Evolutionary conservation across 345 rosid species (phyloP).

Genomic region (Laguncularia racemosa): DNA sequence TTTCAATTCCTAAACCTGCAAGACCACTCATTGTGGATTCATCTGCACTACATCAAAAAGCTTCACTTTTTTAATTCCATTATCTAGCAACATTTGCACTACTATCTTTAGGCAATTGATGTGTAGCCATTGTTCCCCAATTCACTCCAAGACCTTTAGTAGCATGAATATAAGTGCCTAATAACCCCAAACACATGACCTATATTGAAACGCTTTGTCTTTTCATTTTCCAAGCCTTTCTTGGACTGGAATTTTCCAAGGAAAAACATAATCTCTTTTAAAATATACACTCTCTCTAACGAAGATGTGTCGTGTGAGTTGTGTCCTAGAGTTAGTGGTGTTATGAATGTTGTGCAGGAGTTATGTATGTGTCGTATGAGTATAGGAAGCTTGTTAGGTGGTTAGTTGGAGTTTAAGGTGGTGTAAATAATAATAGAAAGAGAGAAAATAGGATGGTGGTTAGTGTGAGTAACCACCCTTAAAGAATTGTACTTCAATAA

Average conservation of each 20-base stretch:
- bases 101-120: conserved; percentile 55
- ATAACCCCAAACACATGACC: conserved; percentile 18
- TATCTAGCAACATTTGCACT: conserved; percentile 68
- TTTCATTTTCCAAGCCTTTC: conserved; percentile 14
- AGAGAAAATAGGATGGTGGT: no score
- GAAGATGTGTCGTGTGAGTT: no score
- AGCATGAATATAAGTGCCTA: conserved; percentile 11
- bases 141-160: conserved; percentile 65
- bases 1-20: conserved; percentile 59
- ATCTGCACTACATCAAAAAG: conserved; percentile 81
- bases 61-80: conserved; percentile 77
- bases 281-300: no score
- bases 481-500: no score
- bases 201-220: conserved; percentile 11
- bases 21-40: conserved; percentile 57
- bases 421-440: no score
- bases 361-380: no score
- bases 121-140: conserved; percentile 83
- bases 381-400: no score
- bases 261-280: neutral
- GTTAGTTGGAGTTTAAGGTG: no score
- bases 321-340: no score
- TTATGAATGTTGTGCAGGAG: no score
- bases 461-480: no score
- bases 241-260: neutral